Base-by-base conservation (phyloP, 108 stramenopile species). In the Cyclotella distinguenda region DNA sequence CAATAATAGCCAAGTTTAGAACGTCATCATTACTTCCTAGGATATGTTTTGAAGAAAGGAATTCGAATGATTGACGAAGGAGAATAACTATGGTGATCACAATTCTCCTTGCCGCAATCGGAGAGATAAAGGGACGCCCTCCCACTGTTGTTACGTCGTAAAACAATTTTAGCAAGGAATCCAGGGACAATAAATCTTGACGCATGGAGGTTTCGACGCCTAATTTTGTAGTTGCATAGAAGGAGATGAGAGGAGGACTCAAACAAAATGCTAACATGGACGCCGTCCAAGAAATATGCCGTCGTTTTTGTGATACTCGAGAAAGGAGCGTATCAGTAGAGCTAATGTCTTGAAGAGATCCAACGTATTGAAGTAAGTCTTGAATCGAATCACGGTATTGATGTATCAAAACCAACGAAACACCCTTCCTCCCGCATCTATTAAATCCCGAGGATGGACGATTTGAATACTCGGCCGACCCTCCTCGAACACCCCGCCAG, bases 401-500 rank as follows among this genome's bases (percentile, higher is more conserved):
- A 13, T 31, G n/a, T 13, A 46, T 43, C 35, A 68, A 51, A 15
- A 9, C 46, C 30, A 36, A 26, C 6, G 68, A 57, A 51, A 68
- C 50, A 16, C 68, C 68, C 58, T 50, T 68, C 31, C 72, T 64
- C 19, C 56, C 58, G 34, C 31, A 10, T 22, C 42, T 4, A n/a
- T 1, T 21, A 22, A 11, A 6, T 22, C 13, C 11, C 22, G 6
- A 28, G 22, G 11, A 6, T 6, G 11, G 26, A 3, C 10, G 19
- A 13, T 11, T 22, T 28, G 7, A 6, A 15, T 6, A 16, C 4
- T 16, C 56, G 39, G 33, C 38, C n/a, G 35, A 35, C n/a, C 56
- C 62, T 23, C 7, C 46, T 9, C 63, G 49, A 50, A 64, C 63
- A 4, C 73, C 73, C n/a, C 73, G 56, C 73, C 73, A 74, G 13